Base-by-base conservation (phyloP, 331 rosid genomes). In the Acacia concinna region DNA sequence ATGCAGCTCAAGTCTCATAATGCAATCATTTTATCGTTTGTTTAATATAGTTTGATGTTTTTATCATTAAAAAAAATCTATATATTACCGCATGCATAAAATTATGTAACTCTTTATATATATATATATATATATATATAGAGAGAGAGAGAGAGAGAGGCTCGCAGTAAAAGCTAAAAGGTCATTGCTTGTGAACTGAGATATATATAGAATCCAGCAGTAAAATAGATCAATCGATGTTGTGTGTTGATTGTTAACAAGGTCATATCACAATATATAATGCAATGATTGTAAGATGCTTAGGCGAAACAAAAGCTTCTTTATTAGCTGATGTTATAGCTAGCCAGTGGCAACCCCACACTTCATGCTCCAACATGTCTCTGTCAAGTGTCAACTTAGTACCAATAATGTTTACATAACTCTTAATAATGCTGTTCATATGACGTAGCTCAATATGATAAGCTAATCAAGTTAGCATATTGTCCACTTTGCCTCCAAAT, bases 131-230 rank as follows among this genome's bases (percentile, higher is more conserved):
- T n/a, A n/a, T n/a, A n/a, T n/a, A n/a, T n/a, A n/a, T n/a, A n/a
- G n/a, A n/a, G n/a, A n/a, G n/a, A n/a, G n/a, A n/a, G n/a, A n/a
- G n/a, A n/a, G n/a, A n/a, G n/a, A n/a, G n/a, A 8, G 3, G 57
- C 72, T 38, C 75, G 71, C 43, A 54, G 3, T 21, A 41, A 51
- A 5, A 5, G 21, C 62, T 21, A 54, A 54, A 47, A 82, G 71
- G 54, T 57, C 37, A 78, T 87, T 90, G 91, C 90, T 88, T 90
- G 88, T 73, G 78, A 62, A 68, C 73, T 82, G 73, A 77, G 88
- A 81, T 63, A n/a, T n/a, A n/a, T n/a, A n/a, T n/a, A 85, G 13
- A 68, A 68, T 68, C 20, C 65, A 10, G 49, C 1, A 35, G 40
- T 44, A 78, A 28, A 10, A 25, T 52, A 1, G 46, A 41, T 1